Conservation (phyloP, 495 filamentous ascomycete genomes). For the Beverwykella pulmonaria region DNA sequence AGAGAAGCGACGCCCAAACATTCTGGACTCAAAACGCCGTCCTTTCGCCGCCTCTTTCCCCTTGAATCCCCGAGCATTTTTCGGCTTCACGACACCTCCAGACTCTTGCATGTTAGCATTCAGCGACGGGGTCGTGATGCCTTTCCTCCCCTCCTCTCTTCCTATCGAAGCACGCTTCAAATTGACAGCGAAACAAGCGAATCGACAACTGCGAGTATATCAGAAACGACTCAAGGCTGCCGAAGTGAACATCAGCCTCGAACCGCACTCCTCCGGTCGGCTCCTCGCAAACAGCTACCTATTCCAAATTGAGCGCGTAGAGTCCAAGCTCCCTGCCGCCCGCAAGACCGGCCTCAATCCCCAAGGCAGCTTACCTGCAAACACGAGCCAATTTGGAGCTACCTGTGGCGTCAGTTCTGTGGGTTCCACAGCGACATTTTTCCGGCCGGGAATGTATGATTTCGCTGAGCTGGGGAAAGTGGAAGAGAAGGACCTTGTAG, state of each 20-base stretch:
- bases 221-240: slow-evolving; percentile 40
- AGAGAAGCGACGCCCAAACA: slow-evolving; percentile 35
- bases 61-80: slow-evolving; percentile 46
- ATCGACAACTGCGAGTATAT: slow-evolving; percentile 43
- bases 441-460: slow-evolving; percentile 25
- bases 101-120: slow-evolving; percentile 48
- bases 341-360: slow-evolving; percentile 37
- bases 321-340: slow-evolving; percentile 34
- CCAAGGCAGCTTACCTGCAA: slow-evolving; percentile 43
- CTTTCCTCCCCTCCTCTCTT: slow-evolving; percentile 42
- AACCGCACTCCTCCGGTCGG: slow-evolving; percentile 31
- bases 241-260: slow-evolving; percentile 25
- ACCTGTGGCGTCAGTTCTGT: slow-evolving; percentile 47
- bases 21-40: slow-evolving; percentile 31
- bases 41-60: slow-evolving; percentile 47
- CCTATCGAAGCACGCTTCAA: slow-evolving; percentile 38
- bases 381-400: slow-evolving; percentile 25
- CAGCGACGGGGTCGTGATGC: slow-evolving; percentile 43
- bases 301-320: slow-evolving; percentile 37
- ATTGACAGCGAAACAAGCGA: slow-evolving; percentile 41
- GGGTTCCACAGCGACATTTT: slow-evolving; percentile 36
- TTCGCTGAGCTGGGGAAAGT: slow-evolving; percentile 2
- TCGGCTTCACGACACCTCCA: slow-evolving; percentile 36
- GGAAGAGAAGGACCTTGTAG: slow-evolving; percentile 35
- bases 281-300: slow-evolving; percentile 45